phyloP scores from a whole-genome alignment of 1,139 yeast species.

The Nakaseomyces delphensis region DNA sequence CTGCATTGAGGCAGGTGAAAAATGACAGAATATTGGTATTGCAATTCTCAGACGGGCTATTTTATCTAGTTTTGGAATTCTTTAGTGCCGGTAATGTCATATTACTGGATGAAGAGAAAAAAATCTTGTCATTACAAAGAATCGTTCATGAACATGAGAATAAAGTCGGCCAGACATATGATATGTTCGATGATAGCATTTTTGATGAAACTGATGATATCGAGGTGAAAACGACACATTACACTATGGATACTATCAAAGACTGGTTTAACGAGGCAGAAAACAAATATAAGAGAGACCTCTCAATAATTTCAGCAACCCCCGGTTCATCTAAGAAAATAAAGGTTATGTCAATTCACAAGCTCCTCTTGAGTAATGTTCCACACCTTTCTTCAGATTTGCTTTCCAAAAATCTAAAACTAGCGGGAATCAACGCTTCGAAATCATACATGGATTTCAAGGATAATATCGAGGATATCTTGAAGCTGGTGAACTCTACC shows the following conservation, averaged over 20 bases:
- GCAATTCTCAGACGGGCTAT: conserved; percentile 73
- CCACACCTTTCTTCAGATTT: conserved; percentile 75
- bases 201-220: conserved; percentile 32
- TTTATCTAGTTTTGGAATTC: conserved; percentile 75
- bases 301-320: not conserved
- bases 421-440: conserved; percentile 40
- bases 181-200: conserved; percentile 45
- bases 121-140: conserved; percentile 68
- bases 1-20: conserved; percentile 63
- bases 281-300: conserved; percentile 20
- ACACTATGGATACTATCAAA: conserved; percentile 35
- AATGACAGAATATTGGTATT: conserved; percentile 74
- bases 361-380: conserved; percentile 56
- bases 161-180: conserved; percentile 62
- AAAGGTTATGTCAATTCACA: conserved; percentile 54
- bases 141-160: conserved; percentile 65
- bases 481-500: conserved; percentile 43
- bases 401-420: conserved; percentile 48
- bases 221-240: conserved; percentile 12
- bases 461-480: conserved; percentile 28
- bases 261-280: conserved; percentile 45
- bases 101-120: conserved; percentile 57
- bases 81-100: conserved; percentile 92
- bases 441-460: conserved; percentile 35
- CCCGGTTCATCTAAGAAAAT: conserved; percentile 27